These are phyloP conservation scores for Cercospora brassicicola DNA, from an alignment of 2,329 filamentous ascomycete species.

Conservation along the genomic window DNA sequence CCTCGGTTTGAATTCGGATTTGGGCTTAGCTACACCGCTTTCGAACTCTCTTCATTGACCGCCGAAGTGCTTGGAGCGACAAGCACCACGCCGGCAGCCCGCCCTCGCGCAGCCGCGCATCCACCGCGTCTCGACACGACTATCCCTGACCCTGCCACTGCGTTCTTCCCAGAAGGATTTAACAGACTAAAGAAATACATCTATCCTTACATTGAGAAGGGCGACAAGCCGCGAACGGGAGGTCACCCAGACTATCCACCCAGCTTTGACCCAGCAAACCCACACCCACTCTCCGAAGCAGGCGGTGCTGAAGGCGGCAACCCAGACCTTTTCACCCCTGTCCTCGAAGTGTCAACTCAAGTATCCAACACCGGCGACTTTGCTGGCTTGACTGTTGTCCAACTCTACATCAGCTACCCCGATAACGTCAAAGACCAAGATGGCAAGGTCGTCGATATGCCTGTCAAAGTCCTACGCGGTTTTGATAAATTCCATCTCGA, in stretches of 20 bases:
- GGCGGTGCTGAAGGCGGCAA: conserved; percentile 70
- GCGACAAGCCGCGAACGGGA: conserved; percentile 49
- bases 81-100: conserved; percentile 37
- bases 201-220: conserved; percentile 66
- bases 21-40: conserved; percentile 78
- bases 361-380: conserved; percentile 64
- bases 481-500: conserved; percentile 47
- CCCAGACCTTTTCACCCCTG: conserved; percentile 61
- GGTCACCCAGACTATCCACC: conserved; percentile 51
- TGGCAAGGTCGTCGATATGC: conserved; percentile 44
- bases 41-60: conserved; percentile 59
- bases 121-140: conserved; percentile 58
- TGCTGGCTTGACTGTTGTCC: conserved; percentile 56
- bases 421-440: conserved; percentile 29
- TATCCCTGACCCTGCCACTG: conserved; percentile 57
- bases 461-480: conserved; percentile 47
- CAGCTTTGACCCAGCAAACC: conserved; percentile 46
- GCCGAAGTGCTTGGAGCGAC: conserved; percentile 44
- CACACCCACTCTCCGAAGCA: conserved; percentile 58
- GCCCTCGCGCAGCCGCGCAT: conserved; percentile 42
- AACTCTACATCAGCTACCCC: conserved; percentile 56
- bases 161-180: conserved; percentile 62
- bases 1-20: conserved; percentile 86
- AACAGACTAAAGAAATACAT: conserved; percentile 67
- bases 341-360: conserved; percentile 53